phyloP scores from a whole-genome alignment of 495 filamentous ascomycete genomes.

The Xylaria sp. region DNA sequence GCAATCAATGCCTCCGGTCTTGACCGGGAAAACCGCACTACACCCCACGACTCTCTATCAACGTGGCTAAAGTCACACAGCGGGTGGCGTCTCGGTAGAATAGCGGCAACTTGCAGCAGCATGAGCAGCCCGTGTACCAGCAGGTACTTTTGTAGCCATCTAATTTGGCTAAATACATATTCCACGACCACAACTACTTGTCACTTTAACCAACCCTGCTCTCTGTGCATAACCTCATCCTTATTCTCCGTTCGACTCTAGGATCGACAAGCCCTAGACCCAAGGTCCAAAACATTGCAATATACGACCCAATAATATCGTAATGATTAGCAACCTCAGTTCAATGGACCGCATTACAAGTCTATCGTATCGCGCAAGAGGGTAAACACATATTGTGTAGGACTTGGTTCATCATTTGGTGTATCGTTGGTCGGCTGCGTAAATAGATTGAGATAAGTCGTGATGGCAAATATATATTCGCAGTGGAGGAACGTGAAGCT shows the following conservation, averaged over 20 bases:
- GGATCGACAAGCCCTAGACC: slow-evolving; percentile 10
- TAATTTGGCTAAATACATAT: slow-evolving; percentile 26
- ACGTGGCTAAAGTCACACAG: slow-evolving; percentile 25
- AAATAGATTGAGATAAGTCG: not conserved
- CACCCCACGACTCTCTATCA: not conserved
- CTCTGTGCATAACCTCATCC: not conserved
- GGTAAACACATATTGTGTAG: not conserved
- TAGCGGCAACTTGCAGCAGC: slow-evolving; percentile 5
- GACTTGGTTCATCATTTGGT: not conserved
- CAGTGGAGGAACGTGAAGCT: not conserved
- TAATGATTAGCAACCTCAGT: slow-evolving; percentile 21
- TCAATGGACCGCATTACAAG: not conserved
- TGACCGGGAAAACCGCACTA: slow-evolving; percentile 15
- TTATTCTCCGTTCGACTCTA: not conserved
- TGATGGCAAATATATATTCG: slow-evolving; percentile 6
- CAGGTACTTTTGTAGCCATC: slow-evolving; percentile 21
- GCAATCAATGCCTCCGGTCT: slow-evolving; percentile 20
- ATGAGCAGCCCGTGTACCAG: not conserved
- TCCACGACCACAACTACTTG: not conserved
- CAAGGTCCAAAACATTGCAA: not conserved
- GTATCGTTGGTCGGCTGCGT: not conserved
- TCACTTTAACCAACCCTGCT: slow-evolving; percentile 12
- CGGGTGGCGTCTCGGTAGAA: slow-evolving; percentile 15
- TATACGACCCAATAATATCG: slow-evolving; percentile 20
- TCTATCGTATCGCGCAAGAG: not conserved